A percentile compares a stretch with the other conserved stretches of the same genome.
Conservation (phyloP, 1,284 basidiomycete species). For the Moesziomyces parantarcticus region DNA sequence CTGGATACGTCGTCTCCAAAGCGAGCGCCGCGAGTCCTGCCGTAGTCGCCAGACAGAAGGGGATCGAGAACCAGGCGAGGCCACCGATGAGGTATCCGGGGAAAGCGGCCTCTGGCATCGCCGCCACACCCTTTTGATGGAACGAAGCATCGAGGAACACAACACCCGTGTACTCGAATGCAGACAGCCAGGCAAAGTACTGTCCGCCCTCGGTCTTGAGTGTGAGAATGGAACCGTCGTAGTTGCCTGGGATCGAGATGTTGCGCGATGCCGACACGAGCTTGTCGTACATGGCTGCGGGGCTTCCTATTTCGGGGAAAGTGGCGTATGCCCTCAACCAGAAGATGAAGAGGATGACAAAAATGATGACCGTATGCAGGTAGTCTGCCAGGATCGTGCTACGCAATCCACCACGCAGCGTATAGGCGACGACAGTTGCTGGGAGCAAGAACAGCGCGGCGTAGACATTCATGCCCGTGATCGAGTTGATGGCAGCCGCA, state of each 20-base stretch:
- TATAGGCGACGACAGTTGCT: constrained; percentile 56
- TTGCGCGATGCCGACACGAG: constrained; percentile 25
- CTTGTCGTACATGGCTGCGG: constrained; percentile 52
- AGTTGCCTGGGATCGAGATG: constrained; percentile 48
- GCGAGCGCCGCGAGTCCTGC: constrained; percentile 59
- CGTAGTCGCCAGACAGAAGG: constrained; percentile 57
- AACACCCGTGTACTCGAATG: constrained; percentile 59
- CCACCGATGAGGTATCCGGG: constrained; percentile 60
- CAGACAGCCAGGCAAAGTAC: constrained; percentile 51
- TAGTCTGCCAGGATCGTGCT: constrained; percentile 58
- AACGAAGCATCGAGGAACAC: constrained; percentile 54
- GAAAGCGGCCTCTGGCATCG: constrained; percentile 53
- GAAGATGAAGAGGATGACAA: constrained; percentile 57
- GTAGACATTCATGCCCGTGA: constrained; percentile 58
- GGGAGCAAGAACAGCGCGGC: constrained; percentile 56
- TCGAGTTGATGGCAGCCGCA: constrained; percentile 54
- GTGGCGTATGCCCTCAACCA: constrained; percentile 56
- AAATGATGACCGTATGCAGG: constrained; percentile 62
- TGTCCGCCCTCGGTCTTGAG: constrained; percentile 57
- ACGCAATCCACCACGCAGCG: constrained; percentile 54
- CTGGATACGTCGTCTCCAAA: constrained; percentile 50
- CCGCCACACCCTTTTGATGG: constrained; percentile 61
- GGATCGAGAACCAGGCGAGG: constrained; percentile 59
- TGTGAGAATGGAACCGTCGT: constrained; percentile 42
- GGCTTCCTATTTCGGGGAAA: constrained; percentile 50